Base-by-base conservation (phyloP, 805 yeast species). In the Candida maltosa region DNA sequence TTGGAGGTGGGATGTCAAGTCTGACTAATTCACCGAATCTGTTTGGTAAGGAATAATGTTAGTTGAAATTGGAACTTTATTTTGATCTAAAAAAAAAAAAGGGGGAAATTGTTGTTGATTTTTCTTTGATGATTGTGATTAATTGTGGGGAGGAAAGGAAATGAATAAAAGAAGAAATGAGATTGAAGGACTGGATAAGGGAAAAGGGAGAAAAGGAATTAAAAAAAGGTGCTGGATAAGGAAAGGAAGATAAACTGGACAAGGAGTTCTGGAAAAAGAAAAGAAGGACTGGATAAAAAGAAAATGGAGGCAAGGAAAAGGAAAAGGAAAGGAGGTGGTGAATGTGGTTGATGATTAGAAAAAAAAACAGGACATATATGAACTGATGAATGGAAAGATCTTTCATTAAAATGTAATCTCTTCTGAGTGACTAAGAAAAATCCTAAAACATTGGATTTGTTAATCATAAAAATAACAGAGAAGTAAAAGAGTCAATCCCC, bases 1-100 rank as follows among this genome's bases (percentile, higher is more conserved):
- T 71, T 40, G 83, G 80, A 37, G 83, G 83, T 27, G 83, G 78
- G 31, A 78, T 73, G 43, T 74, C 80, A 34, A 78, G 73, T 56
- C 80, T 68, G 32, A 75, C 74, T 29, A 79, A 60, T 45, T 68
- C 70, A 32, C 84, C 85, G 44, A 47, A 74, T 53, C 82, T 76
- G 18, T 17, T 3, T 6, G 9, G 20, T 21, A 19, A 16, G 21
- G 29, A 34, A 30, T 35, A 34, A 32, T 33, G 27, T 40, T 40
- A 23, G 34, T 26, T 10, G 11, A n/a, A n/a, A n/a, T n/a, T n/a
- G n/a, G n/a, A n/a, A n/a, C n/a, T n/a, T n/a, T n/a, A n/a, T n/a
- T n/a, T n/a, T n/a, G n/a, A n/a, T n/a, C n/a, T n/a, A n/a, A 22
- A 22, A 22, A 22, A n/a, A n/a, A 23, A 19, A 21, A 10, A 15